phyloP scores from a whole-genome alignment of 768 basidiomycete genomes.

The Lentinula sp. region DNA sequence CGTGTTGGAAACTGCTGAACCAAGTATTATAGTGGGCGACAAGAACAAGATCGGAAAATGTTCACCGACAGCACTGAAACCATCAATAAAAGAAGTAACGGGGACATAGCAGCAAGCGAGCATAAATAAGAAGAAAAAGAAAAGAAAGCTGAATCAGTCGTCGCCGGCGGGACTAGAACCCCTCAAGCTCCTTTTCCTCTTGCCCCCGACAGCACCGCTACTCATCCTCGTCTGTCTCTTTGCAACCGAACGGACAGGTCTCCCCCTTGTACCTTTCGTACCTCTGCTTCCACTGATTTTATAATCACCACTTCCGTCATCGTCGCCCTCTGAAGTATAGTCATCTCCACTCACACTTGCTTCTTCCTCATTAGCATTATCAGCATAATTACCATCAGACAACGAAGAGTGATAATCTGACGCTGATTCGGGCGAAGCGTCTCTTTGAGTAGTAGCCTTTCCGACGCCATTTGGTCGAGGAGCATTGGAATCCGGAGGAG shows the following conservation, averaged over 20 bases:
- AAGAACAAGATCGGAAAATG: too few relatives aligned
- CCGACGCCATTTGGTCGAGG: background rate
- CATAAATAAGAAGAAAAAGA: background rate
- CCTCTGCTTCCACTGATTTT: background rate
- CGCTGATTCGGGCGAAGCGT: background rate
- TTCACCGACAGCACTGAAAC: too few relatives aligned
- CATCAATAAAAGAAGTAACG: too few relatives aligned
- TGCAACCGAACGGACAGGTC: background rate
- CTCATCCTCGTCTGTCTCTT: background rate
- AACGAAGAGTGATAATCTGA: background rate
- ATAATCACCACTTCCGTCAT: slow-evolving; percentile 1
- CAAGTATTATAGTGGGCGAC: too few relatives aligned
- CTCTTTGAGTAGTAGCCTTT: background rate
- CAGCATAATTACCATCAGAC: background rate
- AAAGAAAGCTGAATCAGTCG: background rate
- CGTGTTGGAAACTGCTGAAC: too few relatives aligned
- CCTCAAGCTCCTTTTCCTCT: slow-evolving; percentile 3
- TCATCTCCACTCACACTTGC: background rate
- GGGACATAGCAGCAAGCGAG: background rate
- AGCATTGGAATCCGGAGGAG: background rate
- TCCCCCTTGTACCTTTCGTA: background rate
- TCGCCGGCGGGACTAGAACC: background rate
- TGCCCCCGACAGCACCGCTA: background rate
- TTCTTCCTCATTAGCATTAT: background rate
- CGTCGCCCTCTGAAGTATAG: background rate